Evolutionary conservation across 2,329 filamentous ascomycete genomes (phyloP).

Genomic region (Parasarocladium wereldwijsianum): DNA sequence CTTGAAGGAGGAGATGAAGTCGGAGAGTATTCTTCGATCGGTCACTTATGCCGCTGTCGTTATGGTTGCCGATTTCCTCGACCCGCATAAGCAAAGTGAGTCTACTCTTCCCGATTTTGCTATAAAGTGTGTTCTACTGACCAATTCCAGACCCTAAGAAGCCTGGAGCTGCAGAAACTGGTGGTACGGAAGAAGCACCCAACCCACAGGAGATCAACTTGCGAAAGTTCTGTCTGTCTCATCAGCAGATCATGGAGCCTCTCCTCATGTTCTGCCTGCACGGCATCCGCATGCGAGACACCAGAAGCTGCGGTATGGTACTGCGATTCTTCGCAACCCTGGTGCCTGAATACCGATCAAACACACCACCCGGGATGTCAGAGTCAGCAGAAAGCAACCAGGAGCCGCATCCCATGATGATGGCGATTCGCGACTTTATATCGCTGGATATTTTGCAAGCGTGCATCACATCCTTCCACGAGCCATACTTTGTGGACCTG

Average conservation of each 20-base stretch:
- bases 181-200: slow-evolving; percentile 14
- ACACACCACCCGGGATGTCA: slow-evolving; percentile 13
- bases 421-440: slow-evolving; percentile 72
- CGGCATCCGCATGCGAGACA: slow-evolving; percentile 78
- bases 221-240: slow-evolving; percentile 68
- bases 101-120: no score
- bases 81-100: slow-evolving; percentile 54
- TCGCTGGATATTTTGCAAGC: slow-evolving; percentile 78
- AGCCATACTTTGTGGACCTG: slow-evolving; percentile 91
- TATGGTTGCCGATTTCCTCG: slow-evolving; percentile 79
- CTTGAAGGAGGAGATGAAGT: slow-evolving; percentile 92
- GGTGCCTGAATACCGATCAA: slow-evolving; percentile 65
- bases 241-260: slow-evolving; percentile 67
- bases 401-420: slow-evolving; percentile 7
- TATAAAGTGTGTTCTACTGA: neutral
- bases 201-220: slow-evolving; percentile 40
- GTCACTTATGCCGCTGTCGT: slow-evolving; percentile 85
- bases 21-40: slow-evolving; percentile 86
- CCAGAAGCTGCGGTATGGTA: slow-evolving; percentile 73
- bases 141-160: slow-evolving; percentile 16
- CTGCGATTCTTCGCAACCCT: slow-evolving; percentile 77
- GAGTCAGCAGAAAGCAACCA: slow-evolving; percentile 6
- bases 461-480: slow-evolving; percentile 79
- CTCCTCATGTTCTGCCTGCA: slow-evolving; percentile 86
- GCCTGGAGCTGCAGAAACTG: slow-evolving; percentile 12